Base-by-base conservation (phyloP, 306 rosid genomes). In the Ochetophila trinervis region DNA sequence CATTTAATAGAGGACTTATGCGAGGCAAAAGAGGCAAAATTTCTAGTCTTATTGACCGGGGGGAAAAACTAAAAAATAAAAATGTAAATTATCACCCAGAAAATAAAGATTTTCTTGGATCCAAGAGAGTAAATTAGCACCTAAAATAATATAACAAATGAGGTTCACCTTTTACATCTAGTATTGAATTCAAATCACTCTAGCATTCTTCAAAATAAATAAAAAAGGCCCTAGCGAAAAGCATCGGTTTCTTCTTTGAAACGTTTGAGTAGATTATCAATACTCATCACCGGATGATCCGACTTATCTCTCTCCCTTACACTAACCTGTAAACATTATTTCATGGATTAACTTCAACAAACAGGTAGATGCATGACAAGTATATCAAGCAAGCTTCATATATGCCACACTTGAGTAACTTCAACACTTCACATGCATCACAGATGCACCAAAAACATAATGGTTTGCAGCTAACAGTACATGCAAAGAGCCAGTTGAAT, bases 241-340 rank as follows among this genome's bases (percentile, higher is more conserved):
- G 92, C 89, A 20, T 79, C 89, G 53, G 74, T 65, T 73, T 93
- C 88, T 2, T 78, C 83, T 77, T 72, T 68, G 70, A 93, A 92
- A 67, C 72, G 91, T 57, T 60, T 37, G 72, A 92, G 92, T 45
- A 92, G 74, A 48, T 67, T 56, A 64, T 89, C 98, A 18, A 83
- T 79, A 51, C 81, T 84, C 93, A 74, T 86, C 21, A 81, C 91
- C 0, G 76, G 62, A 60, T 83, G 89, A 56, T 87, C 95, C 21
- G 68, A 84, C 61, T 72, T 72, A 63, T 87, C 96, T 78, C 98
- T 84, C 50, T 89, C 88, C 8, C 96, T 84, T 59, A 89, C 95
- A 61, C 98, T 93, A 76, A 93, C 97, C 98, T 93, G 94, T 62
- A 82, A 76, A 71, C 4, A 67, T 5, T 47, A 73, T 34, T n/a